phyloP scores from a whole-genome alignment of 2,329 filamentous ascomycete genomes.

The Arthrobotrys entomopaga region DNA sequence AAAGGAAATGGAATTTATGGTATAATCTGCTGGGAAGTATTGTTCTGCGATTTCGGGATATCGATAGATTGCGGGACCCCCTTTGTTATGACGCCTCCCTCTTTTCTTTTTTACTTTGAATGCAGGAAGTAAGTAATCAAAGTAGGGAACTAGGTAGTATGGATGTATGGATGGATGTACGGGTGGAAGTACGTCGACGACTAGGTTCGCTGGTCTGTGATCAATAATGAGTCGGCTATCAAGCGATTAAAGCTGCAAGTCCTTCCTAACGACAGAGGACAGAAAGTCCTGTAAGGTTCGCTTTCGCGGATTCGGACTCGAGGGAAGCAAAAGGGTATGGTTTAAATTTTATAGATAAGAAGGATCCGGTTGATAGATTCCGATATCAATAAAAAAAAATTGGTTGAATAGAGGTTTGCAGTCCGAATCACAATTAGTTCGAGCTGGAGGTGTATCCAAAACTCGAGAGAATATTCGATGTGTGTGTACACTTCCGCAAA shows the following conservation, averaged over 20 bases:
- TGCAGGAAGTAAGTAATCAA: neutral
- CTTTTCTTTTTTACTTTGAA: conserved; percentile 2
- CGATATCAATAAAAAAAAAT: conserved; percentile 12
- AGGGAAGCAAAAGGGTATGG: neutral
- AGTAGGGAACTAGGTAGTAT: conserved; percentile 21
- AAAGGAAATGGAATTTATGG: neutral
- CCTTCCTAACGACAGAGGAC: conserved; percentile 28
- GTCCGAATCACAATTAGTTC: too few species aligned
- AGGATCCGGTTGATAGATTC: conserved; percentile 2
- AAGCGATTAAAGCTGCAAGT: conserved; percentile 44
- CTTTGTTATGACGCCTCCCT: conserved; percentile 28
- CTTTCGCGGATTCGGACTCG: too few species aligned
- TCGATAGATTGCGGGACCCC: conserved; percentile 18
- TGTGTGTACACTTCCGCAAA: conserved; percentile 1
- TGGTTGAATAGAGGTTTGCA: too few species aligned
- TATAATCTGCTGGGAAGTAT: neutral
- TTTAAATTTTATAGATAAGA: conserved; percentile 21
- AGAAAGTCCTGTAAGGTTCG: conserved; percentile 13
- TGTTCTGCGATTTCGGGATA: conserved; percentile 6
- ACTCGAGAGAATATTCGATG: neutral
- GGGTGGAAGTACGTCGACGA: neutral
- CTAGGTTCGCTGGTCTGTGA: conserved; percentile 18
- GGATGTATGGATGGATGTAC: neutral
- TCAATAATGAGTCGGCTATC: conserved; percentile 39
- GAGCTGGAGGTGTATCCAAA: too few species aligned